phyloP scores from a whole-genome alignment of 306 rosid genomes.

The Canavalia ensiformis region DNA sequence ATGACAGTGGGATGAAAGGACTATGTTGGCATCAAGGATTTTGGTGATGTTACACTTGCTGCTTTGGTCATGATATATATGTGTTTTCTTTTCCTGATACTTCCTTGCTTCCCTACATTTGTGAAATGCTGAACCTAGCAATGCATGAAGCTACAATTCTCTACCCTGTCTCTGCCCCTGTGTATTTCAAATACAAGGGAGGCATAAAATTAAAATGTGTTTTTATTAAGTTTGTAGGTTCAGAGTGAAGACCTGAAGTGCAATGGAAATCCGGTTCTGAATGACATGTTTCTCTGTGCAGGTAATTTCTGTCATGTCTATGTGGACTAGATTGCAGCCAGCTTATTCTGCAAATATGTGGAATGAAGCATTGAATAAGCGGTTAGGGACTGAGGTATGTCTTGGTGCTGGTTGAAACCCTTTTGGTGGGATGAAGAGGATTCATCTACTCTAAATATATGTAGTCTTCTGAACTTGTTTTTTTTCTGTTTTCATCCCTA shows the following conservation, averaged over 20 bases:
- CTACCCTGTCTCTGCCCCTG: neutral
- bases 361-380: slow-evolving; percentile 96
- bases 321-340: slow-evolving; percentile 97
- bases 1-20: slow-evolving; percentile 8
- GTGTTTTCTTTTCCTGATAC: neutral
- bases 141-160: neutral
- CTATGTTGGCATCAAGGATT: neutral
- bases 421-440: slow-evolving; percentile 4
- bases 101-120: neutral
- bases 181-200: neutral
- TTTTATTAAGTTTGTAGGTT: slow-evolving; percentile 4
- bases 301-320: slow-evolving; percentile 97
- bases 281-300: slow-evolving; percentile 48
- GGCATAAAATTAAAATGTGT: neutral
- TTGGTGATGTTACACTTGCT: slow-evolving; percentile 13
- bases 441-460: slow-evolving; percentile 26
- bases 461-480: neutral
- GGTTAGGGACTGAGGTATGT: slow-evolving; percentile 83
- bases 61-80: neutral
- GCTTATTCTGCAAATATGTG: slow-evolving; percentile 94
- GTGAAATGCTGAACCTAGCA: slow-evolving; percentile 3
- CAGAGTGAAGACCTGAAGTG: neutral
- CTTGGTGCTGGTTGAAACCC: neutral
- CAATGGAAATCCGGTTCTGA: slow-evolving; percentile 35
- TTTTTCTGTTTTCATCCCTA: neutral